Evolutionary conservation across 164 flowering plant species (phyloP).

Genomic region (Akebia trifoliata): DNA sequence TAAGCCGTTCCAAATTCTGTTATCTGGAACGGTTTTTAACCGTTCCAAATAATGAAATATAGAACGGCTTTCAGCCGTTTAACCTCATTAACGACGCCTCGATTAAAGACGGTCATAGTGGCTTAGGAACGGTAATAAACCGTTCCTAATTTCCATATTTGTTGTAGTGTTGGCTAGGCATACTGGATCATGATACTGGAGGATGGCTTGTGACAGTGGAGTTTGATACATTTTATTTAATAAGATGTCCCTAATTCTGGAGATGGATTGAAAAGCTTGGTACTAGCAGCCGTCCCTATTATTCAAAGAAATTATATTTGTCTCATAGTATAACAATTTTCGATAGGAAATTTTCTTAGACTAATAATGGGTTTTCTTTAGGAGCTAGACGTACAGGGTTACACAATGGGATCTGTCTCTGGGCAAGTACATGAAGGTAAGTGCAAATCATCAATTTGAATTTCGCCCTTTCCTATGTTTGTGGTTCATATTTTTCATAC

Average conservation of each 20-base stretch:
- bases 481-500: not conserved
- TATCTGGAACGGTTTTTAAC: too few species aligned
- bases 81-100: too few species aligned
- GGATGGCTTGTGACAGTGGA: constrained; percentile 91
- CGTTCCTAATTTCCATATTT: too few species aligned
- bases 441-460: too few species aligned
- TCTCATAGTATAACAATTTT: not conserved
- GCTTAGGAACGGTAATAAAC: too few species aligned
- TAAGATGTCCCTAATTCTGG: constrained; percentile 96
- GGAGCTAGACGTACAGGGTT: constrained; percentile 74
- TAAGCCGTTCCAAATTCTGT: too few species aligned
- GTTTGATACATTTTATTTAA: constrained; percentile 72
- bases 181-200: constrained; percentile 85
- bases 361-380: constrained; percentile 13
- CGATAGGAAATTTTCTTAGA: not conserved
- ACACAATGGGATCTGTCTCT: constrained; percentile 87
- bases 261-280: constrained; percentile 91
- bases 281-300: constrained; percentile 17
- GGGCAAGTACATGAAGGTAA: constrained; percentile 78
- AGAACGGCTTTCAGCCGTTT: too few species aligned
- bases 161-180: too few species aligned
- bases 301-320: not conserved
- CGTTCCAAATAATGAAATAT: too few species aligned
- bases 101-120: too few species aligned
- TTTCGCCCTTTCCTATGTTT: not conserved